phyloP scores from a whole-genome alignment of 305 asterid genomes.

The Fraxinus xanthoxyloides region DNA sequence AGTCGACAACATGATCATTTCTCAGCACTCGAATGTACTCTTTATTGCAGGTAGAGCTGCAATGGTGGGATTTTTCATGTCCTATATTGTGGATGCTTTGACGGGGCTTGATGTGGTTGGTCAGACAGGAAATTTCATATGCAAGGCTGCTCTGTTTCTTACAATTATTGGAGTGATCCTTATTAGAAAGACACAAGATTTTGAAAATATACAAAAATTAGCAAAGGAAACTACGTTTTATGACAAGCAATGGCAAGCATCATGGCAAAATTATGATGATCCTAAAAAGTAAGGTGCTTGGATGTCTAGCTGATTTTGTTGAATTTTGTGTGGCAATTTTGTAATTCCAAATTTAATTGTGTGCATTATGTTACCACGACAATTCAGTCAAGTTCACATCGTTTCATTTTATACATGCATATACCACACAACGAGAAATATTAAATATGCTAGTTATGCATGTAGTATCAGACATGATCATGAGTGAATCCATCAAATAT shows the following conservation, averaged over 20 bases:
- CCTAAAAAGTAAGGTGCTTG: not conserved
- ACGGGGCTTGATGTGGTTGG: slow-evolving; percentile 67
- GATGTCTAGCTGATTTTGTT: not conserved
- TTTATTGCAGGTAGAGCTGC: slow-evolving; percentile 60
- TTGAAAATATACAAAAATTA: slow-evolving; percentile 39
- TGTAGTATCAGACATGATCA: not conserved
- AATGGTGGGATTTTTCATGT: slow-evolving; percentile 70
- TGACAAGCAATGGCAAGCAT: slow-evolving; percentile 63
- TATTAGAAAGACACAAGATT: slow-evolving; percentile 44
- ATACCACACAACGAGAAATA: no score
- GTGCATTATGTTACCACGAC: not conserved
- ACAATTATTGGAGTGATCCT: slow-evolving; percentile 45
- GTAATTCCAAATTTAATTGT: not conserved
- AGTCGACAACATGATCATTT: not conserved
- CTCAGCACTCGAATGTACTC: not conserved
- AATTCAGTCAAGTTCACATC: not conserved
- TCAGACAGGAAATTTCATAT: slow-evolving; percentile 54
- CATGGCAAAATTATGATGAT: slow-evolving; percentile 40
- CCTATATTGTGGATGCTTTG: slow-evolving; percentile 54
- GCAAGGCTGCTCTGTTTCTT: slow-evolving; percentile 48
- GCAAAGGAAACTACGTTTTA: slow-evolving; percentile 66
- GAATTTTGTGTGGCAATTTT: not conserved
- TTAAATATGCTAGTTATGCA: not conserved
- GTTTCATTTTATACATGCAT: not conserved
- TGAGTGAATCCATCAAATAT: not conserved